Conservation (phyloP, 2,329 filamentous ascomycete genomes). For the Furcasterigmium sp. region DNA sequence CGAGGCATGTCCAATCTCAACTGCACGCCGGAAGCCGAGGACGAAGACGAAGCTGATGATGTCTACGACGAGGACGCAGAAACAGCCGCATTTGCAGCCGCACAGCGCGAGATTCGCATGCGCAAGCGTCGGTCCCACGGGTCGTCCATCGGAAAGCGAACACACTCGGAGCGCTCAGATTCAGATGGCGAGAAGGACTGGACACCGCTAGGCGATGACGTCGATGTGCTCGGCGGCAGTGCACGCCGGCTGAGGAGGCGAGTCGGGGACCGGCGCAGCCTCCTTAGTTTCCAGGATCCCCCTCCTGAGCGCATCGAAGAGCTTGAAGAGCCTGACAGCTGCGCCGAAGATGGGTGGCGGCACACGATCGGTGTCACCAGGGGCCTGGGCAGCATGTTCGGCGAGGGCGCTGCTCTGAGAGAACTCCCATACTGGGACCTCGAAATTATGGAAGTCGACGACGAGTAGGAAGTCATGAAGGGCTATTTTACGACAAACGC, state of each 20-base stretch:
- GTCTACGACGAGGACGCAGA: slow-evolving; percentile 18
- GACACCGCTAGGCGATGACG: slow-evolving; percentile 23
- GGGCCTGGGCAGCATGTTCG: slow-evolving; percentile 6
- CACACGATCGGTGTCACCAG: neutral
- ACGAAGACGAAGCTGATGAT: slow-evolving; percentile 25
- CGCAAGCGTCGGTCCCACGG: slow-evolving; percentile 43
- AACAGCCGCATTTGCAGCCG: slow-evolving; percentile 29
- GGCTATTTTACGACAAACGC: neutral
- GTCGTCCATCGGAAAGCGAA: slow-evolving; percentile 50
- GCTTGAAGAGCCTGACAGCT: slow-evolving; percentile 46
- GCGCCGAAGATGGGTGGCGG: slow-evolving; percentile 33
- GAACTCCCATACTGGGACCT: slow-evolving; percentile 46
- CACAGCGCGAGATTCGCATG: slow-evolving; percentile 36
- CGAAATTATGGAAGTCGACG: slow-evolving; percentile 47
- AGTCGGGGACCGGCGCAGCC: slow-evolving; percentile 38
- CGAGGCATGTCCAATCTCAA: slow-evolving; percentile 41
- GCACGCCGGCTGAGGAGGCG: slow-evolving; percentile 42
- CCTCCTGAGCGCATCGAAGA: slow-evolving; percentile 47
- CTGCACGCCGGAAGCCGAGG: slow-evolving; percentile 27
- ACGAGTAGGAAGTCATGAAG: slow-evolving; percentile 16
- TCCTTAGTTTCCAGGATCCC: slow-evolving; percentile 43
- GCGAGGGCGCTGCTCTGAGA: slow-evolving; percentile 26
- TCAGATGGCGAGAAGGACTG: slow-evolving; percentile 34
- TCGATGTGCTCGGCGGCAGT: slow-evolving; percentile 39
- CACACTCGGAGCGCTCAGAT: slow-evolving; percentile 48